phyloP scores from a whole-genome alignment of 1,284 basidiomycete genomes.

The Ganoderma meredithae region DNA sequence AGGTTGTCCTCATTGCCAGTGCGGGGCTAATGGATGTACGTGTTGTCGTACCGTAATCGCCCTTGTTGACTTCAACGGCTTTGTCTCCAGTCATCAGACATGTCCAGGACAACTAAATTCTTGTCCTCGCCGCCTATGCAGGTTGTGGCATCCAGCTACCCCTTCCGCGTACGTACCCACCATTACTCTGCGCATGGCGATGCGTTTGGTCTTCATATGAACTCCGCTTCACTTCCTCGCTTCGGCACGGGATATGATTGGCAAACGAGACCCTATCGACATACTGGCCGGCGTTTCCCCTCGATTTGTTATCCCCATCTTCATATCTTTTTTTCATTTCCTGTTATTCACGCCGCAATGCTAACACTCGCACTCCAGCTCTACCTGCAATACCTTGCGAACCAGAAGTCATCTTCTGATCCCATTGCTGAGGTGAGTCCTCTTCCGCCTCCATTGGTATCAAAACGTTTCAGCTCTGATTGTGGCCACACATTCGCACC shows the following conservation, averaged over 20 bases:
- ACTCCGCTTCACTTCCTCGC: not conserved
- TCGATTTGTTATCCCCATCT: no score
- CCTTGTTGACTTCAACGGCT: not conserved
- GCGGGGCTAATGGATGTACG: slow-evolving; percentile 71
- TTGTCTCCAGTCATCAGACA: slow-evolving; percentile 57
- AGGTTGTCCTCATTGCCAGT: slow-evolving; percentile 69
- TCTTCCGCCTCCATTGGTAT: not conserved
- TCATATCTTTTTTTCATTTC: not conserved
- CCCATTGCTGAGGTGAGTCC: slow-evolving; percentile 48
- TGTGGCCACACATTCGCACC: no score
- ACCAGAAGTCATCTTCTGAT: slow-evolving; percentile 40
- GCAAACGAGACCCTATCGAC: not conserved
- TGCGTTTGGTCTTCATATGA: not conserved
- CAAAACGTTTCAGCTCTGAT: not conserved
- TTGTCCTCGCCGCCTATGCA: slow-evolving; percentile 77
- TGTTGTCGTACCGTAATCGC: slow-evolving; percentile 8
- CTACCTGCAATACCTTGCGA: slow-evolving; percentile 57
- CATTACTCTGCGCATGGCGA: not conserved
- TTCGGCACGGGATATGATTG: not conserved
- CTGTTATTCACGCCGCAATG: slow-evolving; percentile 38
- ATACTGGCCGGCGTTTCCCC: not conserved
- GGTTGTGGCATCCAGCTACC: slow-evolving; percentile 62
- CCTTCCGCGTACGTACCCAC: slow-evolving; percentile 58
- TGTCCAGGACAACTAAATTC: slow-evolving; percentile 74
- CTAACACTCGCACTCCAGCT: slow-evolving; percentile 28